Conservation (phyloP, 306 rosid species). For the Quillaja saponaria region DNA sequence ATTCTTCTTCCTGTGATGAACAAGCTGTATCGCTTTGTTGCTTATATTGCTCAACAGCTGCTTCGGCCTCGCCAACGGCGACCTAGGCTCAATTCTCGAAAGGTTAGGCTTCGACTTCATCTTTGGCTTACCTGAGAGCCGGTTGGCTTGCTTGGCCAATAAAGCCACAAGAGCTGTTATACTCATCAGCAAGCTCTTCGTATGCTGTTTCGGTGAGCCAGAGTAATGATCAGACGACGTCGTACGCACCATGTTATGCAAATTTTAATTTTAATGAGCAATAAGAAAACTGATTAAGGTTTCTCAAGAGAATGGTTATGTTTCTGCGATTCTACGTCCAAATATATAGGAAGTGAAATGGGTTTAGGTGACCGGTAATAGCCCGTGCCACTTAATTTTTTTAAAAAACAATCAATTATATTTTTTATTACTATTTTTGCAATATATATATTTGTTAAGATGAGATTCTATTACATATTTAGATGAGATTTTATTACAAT, state of each 20-base stretch:
- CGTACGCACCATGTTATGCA: slow-evolving; percentile 26
- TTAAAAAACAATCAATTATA: no score
- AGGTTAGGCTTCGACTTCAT: slow-evolving; percentile 8
- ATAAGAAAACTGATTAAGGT: no score
- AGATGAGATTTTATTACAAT: no score
- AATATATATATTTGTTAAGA: no score
- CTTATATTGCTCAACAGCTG: slow-evolving; percentile 65
- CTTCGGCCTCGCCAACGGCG: slow-evolving; percentile 48
- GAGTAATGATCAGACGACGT: slow-evolving; percentile 17
- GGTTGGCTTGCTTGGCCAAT: slow-evolving; percentile 39
- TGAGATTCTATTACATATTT: no score
- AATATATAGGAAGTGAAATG: slow-evolving; percentile 11
- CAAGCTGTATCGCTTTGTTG: slow-evolving; percentile 52
- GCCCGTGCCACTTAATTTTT: slow-evolving; percentile 26
- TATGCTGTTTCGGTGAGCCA: slow-evolving; percentile 32
- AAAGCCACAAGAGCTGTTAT: slow-evolving; percentile 43
- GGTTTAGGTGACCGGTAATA: slow-evolving; percentile 28
- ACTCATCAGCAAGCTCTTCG: slow-evolving; percentile 35
- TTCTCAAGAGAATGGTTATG: slow-evolving; percentile 21
- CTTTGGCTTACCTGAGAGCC: slow-evolving; percentile 40
- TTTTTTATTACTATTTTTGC: no score
- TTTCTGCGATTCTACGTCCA: neutral
- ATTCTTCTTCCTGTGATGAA: slow-evolving; percentile 39
- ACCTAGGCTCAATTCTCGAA: slow-evolving; percentile 17
- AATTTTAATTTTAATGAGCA: no score